Base-by-base conservation (phyloP, 225 moss, liverwort and hornwort genomes). In the Bryum argenteum region DNA sequence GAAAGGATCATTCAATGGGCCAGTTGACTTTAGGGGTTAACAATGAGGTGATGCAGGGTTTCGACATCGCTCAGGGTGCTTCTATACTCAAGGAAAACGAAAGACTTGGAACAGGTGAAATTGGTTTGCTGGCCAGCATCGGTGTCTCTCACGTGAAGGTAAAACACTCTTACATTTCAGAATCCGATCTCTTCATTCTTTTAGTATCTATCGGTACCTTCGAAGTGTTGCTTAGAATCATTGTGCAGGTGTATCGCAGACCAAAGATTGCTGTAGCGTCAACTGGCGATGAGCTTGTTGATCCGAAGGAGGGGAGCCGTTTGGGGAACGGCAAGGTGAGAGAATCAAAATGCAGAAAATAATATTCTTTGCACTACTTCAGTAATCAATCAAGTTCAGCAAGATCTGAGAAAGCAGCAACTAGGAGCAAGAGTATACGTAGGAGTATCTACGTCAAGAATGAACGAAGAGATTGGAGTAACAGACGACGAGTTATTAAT, bases 221-320 rank as follows among this genome's bases (percentile, higher is more conserved):
- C 33, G 33, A 33, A 33, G 33, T 55, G 66, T 17, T 60, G 73
- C 41, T 80, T 23, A 73, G 61, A 73, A 19, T 8, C 68, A 58
- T 78, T 79, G 59, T 92, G 71, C 94, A 98, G 98, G 85, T 94
- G 74, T 88, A 82, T 69, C 91, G 85, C 48, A 88, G 81, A 81
- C 94, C 92, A 75, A 98, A 79, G 73, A 73, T 98, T 66, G 98
- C 94, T 69, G 84, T 98, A 42, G 87, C 94, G 37, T 98, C 98
- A 26, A 98, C 98, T 60, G 98, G 98, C 64, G 94, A 98, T 87
- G 98, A 98, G 81, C 81, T 98, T 28, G 88, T 94, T 50, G 98
- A 98, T 65, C 91, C 92, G 20, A 71, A 73, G 19, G 70, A 63
- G n/a, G 84, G 80, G 60, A 81, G 77, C 14, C 64, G 50, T 60